Evolutionary conservation across 805 yeast species (phyloP).

Genomic region (Suhomyces sp.): DNA sequence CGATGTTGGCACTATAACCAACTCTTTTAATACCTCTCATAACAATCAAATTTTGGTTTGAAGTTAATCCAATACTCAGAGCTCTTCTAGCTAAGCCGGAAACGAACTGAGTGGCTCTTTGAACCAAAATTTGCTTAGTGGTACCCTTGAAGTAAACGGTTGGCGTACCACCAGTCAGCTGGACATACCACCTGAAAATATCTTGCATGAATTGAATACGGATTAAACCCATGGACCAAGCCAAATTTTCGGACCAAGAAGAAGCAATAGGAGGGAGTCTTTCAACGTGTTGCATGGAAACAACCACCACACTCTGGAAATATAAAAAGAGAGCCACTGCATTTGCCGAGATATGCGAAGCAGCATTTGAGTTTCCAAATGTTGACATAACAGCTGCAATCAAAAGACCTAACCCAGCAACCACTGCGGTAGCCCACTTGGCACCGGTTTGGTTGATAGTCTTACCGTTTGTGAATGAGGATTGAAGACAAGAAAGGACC

Average conservation of each 20-base stretch:
- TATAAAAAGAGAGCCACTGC: conserved; percentile 80
- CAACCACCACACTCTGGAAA: conserved; percentile 84
- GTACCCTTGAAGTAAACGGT: conserved; percentile 61
- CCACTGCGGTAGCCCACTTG: conserved; percentile 91
- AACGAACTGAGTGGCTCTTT: conserved; percentile 51
- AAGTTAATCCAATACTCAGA: conserved; percentile 40
- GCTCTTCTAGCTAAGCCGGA: conserved; percentile 28
- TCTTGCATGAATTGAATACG: conserved; percentile 78
- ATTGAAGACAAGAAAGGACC: conserved; percentile 70
- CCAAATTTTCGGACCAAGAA: conserved; percentile 88
- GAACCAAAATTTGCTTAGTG: conserved; percentile 70
- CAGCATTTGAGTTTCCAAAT: conserved; percentile 85
- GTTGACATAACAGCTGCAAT: conserved; percentile 80
- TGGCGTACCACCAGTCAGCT: conserved; percentile 88
- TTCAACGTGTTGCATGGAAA: conserved; percentile 82
- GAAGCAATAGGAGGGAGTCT: conserved; percentile 89
- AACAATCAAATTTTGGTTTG: conserved; percentile 58
- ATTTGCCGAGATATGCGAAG: conserved; percentile 85
- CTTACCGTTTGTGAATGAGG: conserved; percentile 72
- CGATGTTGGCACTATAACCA: conserved; percentile 75
- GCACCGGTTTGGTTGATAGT: conserved; percentile 63
- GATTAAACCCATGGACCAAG: conserved; percentile 94
- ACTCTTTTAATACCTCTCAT: conserved; percentile 85
- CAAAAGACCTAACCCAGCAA: conserved; percentile 84
- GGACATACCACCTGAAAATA: conserved; percentile 80